Base-by-base conservation (phyloP, 768 basidiomycete genomes). In the Agaricus subrufescens region DNA sequence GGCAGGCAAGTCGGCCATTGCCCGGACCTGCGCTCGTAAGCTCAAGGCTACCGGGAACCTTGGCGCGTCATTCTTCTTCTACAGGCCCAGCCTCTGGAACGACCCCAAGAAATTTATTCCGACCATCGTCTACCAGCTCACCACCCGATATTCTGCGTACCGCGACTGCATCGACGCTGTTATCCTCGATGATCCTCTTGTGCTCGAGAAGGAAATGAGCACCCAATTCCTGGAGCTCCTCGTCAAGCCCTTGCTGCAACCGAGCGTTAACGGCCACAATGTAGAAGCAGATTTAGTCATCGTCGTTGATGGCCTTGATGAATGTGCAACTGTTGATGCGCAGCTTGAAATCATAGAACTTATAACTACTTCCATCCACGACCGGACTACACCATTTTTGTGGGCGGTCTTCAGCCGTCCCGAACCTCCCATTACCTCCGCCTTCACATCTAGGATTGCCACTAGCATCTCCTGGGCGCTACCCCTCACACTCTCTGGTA, bases 21-120 rank as follows among this genome's bases (percentile, higher is more conserved):
- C 63, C 12, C 71, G 71, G 34, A 68, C 69, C 0, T 58, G 71
- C 1, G 66, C 69, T 9, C 62, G 71, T 27, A 12, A 37, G 3
- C 11, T 37, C 2, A 51, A 38, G 3, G 34, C 52, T 8, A 14
- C 37, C 14, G 37, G 19, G 19, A 19, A 19, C 19, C 19, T 19
- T 19, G 19, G 19, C 19, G 19, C 19, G 19, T 19, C 19, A 19
- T 19, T 19, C 19, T 19, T 19, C 19, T 19, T 19, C 19, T 19
- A 19, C 19, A 19, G 19, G 19, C 19, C 19, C 19, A 19, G 19
- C 19, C 19, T 19, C 19, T 19, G 19, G 19, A 19, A 19, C 19
- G 19, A 19, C 19, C 19, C 19, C 19, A 19, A 19, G 19, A 19
- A 19, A 19, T 19, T 19, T 19, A 19, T 19, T 19, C 19, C 19